Conservation (phyloP, 306 rosid species). For the Fragaria ananassa region DNA sequence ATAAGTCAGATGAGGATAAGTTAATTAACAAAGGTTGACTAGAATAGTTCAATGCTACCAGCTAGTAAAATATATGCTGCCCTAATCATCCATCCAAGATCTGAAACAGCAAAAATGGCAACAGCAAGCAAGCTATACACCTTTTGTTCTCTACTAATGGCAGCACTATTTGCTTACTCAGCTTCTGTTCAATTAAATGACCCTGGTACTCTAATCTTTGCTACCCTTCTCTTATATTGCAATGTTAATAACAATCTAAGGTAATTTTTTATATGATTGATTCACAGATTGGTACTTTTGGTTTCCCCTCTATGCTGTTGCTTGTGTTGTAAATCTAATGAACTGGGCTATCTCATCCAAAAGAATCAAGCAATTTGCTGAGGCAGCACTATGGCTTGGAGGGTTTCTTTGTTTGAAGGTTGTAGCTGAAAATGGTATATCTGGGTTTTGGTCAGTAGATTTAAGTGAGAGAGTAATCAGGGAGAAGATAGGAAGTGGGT, state of each 20-base stretch:
- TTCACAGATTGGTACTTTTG: constrained; percentile 69
- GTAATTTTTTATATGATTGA: neutral
- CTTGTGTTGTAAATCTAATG: constrained; percentile 48
- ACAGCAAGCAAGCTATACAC: constrained; percentile 27
- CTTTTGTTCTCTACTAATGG: constrained; percentile 48
- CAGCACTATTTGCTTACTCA: constrained; percentile 63
- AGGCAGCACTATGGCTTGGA: constrained; percentile 37
- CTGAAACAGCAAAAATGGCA: constrained; percentile 39
- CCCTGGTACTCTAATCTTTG: constrained; percentile 35
- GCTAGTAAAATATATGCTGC: neutral
- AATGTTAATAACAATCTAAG: neutral
- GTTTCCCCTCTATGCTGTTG: constrained; percentile 58
- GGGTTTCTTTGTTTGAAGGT: constrained; percentile 41
- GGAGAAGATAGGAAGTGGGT: constrained; percentile 56
- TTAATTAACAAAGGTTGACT: constrained; percentile 26
- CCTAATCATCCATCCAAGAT: constrained; percentile 6
- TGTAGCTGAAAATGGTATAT: constrained; percentile 34
- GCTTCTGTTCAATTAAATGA: constrained; percentile 65
- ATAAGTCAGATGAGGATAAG: neutral
- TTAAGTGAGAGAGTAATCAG: constrained; percentile 58
- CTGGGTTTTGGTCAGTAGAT: constrained; percentile 58
- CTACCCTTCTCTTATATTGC: neutral
- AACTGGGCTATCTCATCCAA: constrained; percentile 33
- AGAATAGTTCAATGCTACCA: neutral
- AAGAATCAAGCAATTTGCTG: constrained; percentile 28